Evolutionary conservation across 1,139 yeast species (phyloP).

Genomic region (Zygotorulaspora mrakii): DNA sequence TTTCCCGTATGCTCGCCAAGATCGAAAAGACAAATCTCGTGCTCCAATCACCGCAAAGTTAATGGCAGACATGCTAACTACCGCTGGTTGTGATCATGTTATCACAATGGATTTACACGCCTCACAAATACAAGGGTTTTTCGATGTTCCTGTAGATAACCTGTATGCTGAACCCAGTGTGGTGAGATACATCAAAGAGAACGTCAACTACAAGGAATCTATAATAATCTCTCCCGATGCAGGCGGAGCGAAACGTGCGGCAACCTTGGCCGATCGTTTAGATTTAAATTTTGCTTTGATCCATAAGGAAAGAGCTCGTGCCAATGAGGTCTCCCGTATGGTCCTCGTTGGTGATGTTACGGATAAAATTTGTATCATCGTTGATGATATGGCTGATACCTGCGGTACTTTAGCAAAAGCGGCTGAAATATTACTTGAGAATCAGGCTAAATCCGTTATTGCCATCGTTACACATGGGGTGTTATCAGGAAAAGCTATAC

Average conservation of each 20-base stretch:
- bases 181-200: constrained; percentile 78
- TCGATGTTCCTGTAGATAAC: constrained; percentile 93
- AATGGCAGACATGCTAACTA: constrained; percentile 90
- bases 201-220: constrained; percentile 62
- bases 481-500: constrained; percentile 81
- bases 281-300: constrained; percentile 93
- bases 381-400: constrained; percentile 98
- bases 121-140: constrained; percentile 95
- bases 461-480: constrained; percentile 97
- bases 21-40: constrained; percentile 89
- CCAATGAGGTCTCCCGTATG: constrained; percentile 92
- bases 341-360: constrained; percentile 94
- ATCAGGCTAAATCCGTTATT: constrained; percentile 79
- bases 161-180: constrained; percentile 94
- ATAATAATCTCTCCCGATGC: constrained; percentile 97
- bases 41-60: constrained; percentile 97
- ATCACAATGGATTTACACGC: constrained; percentile 98
- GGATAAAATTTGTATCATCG: constrained; percentile 80
- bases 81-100: constrained; percentile 96
- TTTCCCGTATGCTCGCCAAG: constrained; percentile 97
- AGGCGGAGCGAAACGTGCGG: constrained; percentile 98
- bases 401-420: constrained; percentile 97
- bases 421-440: constrained; percentile 79
- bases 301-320: constrained; percentile 93
- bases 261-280: constrained; percentile 86